A percentile compares a stretch with the other conserved stretches of the same genome.
Conservation (phyloP, 202 grass and related monocot genomes). For the Zoysia matrella region DNA sequence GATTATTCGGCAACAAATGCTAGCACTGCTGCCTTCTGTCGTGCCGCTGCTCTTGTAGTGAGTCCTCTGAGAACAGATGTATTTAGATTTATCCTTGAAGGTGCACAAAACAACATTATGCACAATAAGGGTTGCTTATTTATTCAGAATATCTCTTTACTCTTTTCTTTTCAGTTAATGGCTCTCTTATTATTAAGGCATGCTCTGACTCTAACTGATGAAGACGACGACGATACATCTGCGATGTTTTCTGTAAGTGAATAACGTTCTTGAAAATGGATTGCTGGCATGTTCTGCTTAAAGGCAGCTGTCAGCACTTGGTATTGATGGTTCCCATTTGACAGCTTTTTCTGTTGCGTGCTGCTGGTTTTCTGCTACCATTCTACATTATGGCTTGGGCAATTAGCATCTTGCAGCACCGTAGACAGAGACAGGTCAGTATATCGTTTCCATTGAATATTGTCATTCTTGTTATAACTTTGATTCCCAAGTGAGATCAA, state of each 20-base stretch:
- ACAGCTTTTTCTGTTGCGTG: conserved; percentile 86
- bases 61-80: conserved; percentile 42
- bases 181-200: too few relatives aligned
- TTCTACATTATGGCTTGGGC: too few relatives aligned
- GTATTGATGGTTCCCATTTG: conserved; percentile 33
- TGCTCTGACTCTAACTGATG: too few relatives aligned
- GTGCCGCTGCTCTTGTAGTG: conserved; percentile 86
- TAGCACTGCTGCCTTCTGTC: conserved; percentile 74
- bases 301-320: conserved; percentile 26
- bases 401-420: too few relatives aligned
- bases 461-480: too few relatives aligned
- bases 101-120: neutral
- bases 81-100: conserved; percentile 27
- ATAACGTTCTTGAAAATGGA: conserved; percentile 37
- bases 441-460: neutral
- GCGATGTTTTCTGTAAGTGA: conserved; percentile 64
- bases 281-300: neutral
- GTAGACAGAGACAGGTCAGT: conserved; percentile 55
- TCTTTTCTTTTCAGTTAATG: too few relatives aligned
- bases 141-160: too few relatives aligned
- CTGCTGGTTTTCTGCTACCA: conserved; percentile 90
- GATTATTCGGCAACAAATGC: conserved; percentile 85
- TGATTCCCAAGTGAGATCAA: neutral
- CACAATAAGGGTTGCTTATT: neutral
- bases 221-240: too few relatives aligned